Percentiles rank a stretch among this genome's conserved stretches.
Evolutionary conservation across 176 grass and related monocot species (phyloP).

Genomic region (Chloris gayana): DNA sequence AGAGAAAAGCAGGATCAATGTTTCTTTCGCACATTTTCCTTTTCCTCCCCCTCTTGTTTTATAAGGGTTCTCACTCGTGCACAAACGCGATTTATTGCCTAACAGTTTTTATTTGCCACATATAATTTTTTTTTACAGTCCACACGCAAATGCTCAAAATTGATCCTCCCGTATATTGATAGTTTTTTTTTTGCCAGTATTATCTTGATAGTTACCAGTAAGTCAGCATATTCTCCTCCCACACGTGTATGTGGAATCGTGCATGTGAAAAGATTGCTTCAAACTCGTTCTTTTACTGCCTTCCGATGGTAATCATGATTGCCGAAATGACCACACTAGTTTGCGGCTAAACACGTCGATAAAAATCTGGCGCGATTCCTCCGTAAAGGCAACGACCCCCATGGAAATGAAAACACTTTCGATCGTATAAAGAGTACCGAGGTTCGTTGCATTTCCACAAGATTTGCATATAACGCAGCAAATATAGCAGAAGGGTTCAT

Average conservation of each 20-base stretch:
- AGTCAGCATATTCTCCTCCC: background rate
- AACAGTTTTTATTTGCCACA: background rate
- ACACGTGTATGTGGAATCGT: background rate
- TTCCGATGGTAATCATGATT: background rate
- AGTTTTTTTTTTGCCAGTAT: no score
- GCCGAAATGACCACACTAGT: background rate
- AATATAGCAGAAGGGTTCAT: no score
- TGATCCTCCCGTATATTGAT: background rate
- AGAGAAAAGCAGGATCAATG: background rate
- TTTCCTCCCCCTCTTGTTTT: background rate
- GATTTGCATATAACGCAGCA: no score
- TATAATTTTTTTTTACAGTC: no score
- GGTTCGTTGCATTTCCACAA: no score
- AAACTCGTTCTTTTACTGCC: background rate
- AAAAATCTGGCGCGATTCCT: background rate
- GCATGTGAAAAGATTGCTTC: background rate
- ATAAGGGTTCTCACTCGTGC: background rate
- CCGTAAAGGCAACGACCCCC: no score
- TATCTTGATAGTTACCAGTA: constrained; percentile 8
- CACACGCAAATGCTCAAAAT: background rate
- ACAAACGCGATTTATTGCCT: background rate
- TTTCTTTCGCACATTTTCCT: background rate
- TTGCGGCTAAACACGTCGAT: background rate
- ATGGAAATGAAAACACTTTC: no score
- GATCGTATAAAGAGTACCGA: no score